A percentile compares a stretch with the other conserved stretches of the same genome.
These are phyloP conservation scores for Lepiota venenata DNA, from an alignment of 768 basidiomycete genomes.

Conservation along the genomic window DNA sequence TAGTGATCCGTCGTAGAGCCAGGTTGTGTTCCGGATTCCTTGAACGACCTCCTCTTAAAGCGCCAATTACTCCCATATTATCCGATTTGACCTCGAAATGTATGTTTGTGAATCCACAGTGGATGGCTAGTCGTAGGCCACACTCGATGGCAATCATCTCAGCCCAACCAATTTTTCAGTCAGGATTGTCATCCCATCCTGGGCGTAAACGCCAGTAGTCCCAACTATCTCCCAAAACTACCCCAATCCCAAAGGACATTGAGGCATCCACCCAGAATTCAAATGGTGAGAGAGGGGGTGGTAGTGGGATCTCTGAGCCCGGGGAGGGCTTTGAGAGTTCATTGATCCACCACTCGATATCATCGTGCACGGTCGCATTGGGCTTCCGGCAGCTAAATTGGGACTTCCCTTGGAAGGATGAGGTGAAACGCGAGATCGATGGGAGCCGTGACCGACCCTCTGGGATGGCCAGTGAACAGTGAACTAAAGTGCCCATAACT, in stretches of 20 bases:
- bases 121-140: slow-evolving; percentile 1
- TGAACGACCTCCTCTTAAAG: slow-evolving; percentile 17
- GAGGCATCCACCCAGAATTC: no score
- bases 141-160: slow-evolving; percentile 26
- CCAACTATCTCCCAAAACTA: slow-evolving; percentile 25
- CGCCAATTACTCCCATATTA: slow-evolving; percentile 32
- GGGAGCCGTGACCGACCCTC: slow-evolving; percentile 26
- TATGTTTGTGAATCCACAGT: slow-evolving; percentile 9
- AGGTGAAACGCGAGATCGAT: slow-evolving; percentile 23
- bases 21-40: slow-evolving; percentile 17
- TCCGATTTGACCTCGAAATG: slow-evolving; percentile 29
- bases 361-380: slow-evolving; percentile 16
- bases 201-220: slow-evolving; percentile 20
- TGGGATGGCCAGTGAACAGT: slow-evolving; percentile 28
- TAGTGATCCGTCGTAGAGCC: slow-evolving; percentile 11
- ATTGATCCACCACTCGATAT: slow-evolving; percentile 30
- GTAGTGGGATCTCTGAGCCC: slow-evolving; percentile 14
- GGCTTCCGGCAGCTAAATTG: slow-evolving; percentile 15
- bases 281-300: slow-evolving; percentile 15
- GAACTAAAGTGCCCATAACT: slow-evolving; percentile 31
- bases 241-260: slow-evolving; percentile 36
- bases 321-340: background rate
- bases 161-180: slow-evolving; percentile 24
- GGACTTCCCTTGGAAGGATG: slow-evolving; percentile 19
- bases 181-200: slow-evolving; percentile 13